These are phyloP conservation scores for Petunia axillaris DNA, from an alignment of 257 asterid species.

Conservation along the genomic window DNA sequence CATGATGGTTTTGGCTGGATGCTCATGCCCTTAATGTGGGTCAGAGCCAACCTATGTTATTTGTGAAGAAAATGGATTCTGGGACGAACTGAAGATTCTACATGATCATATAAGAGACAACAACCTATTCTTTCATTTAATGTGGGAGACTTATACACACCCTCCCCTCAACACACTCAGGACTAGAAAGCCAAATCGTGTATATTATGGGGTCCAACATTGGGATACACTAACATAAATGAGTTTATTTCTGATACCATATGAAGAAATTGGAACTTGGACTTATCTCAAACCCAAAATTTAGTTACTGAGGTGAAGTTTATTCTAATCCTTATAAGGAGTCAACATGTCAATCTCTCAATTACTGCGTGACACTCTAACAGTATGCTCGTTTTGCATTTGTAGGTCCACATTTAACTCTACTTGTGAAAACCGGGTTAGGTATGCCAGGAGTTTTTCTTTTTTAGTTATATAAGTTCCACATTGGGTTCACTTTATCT, in stretches of 20 bases:
- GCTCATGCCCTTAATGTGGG: no score
- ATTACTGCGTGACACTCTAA: not conserved
- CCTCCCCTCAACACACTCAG: not conserved
- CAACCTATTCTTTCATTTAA: not conserved
- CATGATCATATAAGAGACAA: not conserved
- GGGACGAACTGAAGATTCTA: not conserved
- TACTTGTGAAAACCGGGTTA: not conserved
- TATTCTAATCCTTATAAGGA: not conserved
- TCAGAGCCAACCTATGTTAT: no score
- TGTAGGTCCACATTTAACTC: constrained; percentile 10
- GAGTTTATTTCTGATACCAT: not conserved
- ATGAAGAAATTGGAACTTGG: constrained; percentile 4
- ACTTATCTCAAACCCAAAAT: not conserved
- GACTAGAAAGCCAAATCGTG: not conserved
- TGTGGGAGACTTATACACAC: not conserved
- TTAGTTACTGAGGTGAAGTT: not conserved
- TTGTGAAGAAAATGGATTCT: not conserved
- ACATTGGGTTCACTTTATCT: constrained; percentile 1
- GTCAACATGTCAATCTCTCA: not conserved
- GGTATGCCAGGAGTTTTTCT: not conserved
- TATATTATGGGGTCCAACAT: not conserved
- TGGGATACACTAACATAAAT: not conserved
- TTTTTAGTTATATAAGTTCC: not conserved
- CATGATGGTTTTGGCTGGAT: not conserved
- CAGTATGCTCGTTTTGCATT: not conserved